Evolutionary conservation across 768 basidiomycete species (phyloP).

Genomic region (Lactarius quietus): DNA sequence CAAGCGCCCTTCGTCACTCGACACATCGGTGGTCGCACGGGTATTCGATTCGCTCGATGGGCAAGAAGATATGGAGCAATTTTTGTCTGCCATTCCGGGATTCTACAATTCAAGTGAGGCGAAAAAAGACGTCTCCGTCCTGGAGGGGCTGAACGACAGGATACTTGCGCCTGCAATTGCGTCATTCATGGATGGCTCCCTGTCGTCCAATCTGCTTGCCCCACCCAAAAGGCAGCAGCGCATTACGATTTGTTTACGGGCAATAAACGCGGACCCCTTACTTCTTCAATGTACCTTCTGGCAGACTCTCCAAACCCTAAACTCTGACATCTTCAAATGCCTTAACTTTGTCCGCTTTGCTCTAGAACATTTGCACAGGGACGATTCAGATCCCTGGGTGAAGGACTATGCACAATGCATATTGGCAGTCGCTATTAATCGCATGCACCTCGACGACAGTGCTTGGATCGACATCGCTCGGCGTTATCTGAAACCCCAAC

Average conservation of each 20-base stretch:
- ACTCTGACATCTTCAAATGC: not conserved
- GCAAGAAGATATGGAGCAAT: slow-evolving; percentile 1
- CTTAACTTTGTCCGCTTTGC: not conserved
- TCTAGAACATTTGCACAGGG: not conserved
- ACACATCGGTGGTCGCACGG: not conserved
- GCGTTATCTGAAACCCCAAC: not conserved
- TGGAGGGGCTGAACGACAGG: not conserved
- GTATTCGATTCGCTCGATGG: not conserved
- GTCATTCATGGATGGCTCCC: not conserved
- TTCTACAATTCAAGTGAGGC: not conserved
- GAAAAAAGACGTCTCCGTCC: not conserved
- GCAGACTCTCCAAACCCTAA: not conserved
- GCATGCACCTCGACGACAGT: not conserved
- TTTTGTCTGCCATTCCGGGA: not conserved
- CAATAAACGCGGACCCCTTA: not conserved
- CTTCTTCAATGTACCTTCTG: not conserved
- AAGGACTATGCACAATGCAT: slow-evolving; percentile 3
- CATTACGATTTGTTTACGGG: not conserved
- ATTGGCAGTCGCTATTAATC: slow-evolving; percentile 2
- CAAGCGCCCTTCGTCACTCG: not conserved
- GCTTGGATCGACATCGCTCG: not conserved
- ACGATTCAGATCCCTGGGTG: not conserved
- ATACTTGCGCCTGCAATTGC: not conserved
- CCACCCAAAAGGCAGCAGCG: not conserved
- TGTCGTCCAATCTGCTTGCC: not conserved